Evolutionary conservation across 192 early-diverging fungal species (phyloP), one percentile per base, ranked within the genome.

Genomic region (Entomortierella parvispora): DNA sequence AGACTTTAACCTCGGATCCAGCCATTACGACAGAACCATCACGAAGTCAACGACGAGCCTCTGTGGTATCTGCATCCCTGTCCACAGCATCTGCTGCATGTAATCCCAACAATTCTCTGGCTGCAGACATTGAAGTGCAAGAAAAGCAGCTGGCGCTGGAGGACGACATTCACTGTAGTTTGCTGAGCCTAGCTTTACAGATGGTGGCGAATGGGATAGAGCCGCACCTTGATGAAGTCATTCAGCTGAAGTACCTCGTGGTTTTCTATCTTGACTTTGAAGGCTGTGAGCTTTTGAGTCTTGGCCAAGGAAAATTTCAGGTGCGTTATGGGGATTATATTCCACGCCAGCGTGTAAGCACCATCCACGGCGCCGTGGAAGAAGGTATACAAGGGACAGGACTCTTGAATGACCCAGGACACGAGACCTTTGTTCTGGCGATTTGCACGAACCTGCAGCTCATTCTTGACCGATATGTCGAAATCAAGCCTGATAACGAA

Each of bases 181-280:
- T 89, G 60, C 42, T 85, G 45, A 83, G 72, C 4, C 51, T 89
- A 32, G 85, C 84, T 1, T 57, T 89, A 9, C 85, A 89, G 64
- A 89, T 89, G 87, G 65, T 86, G 1, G 85, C 81, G 10, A 83
- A 84, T 53, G 83, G 83, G 17, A 67, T 82, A 17, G 76, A 76
- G 49, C 83, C 86, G 1, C 69, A 54, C 4, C n/a, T 79, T 22
- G 71, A 80, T 7, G 81, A 85, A 23, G 69, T 87, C 12, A 82
- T 80, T 48, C 72, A 69, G 22, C 52, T 87, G 28, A 89, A 89
- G 54, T 80, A 76, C 42, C 52, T 84, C 17, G 65, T 87, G 7
- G 80, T 86, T n/a, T 62, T 68, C 23, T 67, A 80, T 34, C 79
- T 89, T 46, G 85, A 84, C 18, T 89, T 89, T 57, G 68, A 74